Conservation (phyloP, 345 rosid genomes). For the Acer negundo region DNA sequence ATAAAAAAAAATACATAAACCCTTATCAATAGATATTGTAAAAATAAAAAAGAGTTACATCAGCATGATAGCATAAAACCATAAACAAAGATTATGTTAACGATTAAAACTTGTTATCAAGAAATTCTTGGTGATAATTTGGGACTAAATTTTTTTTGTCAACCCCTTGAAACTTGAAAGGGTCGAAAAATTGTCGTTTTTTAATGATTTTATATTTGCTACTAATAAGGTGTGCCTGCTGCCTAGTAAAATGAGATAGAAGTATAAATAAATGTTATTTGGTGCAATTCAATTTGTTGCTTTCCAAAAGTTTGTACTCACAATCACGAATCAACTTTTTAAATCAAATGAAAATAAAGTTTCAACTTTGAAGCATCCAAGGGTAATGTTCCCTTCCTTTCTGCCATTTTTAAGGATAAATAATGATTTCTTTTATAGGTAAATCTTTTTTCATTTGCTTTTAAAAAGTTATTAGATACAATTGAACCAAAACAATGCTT, state of each 20-base stretch:
- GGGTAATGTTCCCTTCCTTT: conserved; percentile 3
- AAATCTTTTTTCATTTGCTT: not conserved
- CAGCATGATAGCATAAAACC: no score
- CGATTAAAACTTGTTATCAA: not conserved
- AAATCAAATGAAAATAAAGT: not conserved
- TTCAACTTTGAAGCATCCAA: conserved; percentile 31
- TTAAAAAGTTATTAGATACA: no score
- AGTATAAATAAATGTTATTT: not conserved
- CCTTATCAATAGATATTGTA: no score
- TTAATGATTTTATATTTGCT: not conserved
- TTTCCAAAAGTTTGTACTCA: no score
- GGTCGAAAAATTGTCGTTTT: not conserved
- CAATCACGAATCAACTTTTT: not conserved
- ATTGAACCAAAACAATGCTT: no score
- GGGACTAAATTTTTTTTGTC: not conserved
- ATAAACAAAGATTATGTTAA: no score
- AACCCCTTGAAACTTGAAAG: not conserved
- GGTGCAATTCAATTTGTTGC: not conserved
- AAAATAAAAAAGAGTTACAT: no score
- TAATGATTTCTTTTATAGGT: not conserved
- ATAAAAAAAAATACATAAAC: no score
- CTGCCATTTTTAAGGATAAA: not conserved
- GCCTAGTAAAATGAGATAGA: not conserved
- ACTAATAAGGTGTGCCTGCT: not conserved
- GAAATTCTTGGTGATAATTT: not conserved